Conservation (phyloP, 176 grass and related monocot species). For the Cenchrus fungigraminus region DNA sequence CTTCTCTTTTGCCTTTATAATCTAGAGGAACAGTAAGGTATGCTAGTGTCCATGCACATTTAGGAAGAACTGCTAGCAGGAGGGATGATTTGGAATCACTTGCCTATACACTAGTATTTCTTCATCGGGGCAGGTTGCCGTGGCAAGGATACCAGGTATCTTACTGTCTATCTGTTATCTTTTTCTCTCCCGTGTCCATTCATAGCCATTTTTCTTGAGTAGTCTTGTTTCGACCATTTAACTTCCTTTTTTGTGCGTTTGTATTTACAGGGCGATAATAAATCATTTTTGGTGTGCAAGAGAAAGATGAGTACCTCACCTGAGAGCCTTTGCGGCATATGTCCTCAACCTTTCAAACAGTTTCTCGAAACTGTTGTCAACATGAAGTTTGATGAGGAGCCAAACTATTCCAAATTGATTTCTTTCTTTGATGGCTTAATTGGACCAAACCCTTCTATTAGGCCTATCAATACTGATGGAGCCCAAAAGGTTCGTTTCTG, state of each 20-base stretch:
- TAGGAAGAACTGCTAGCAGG: constrained; percentile 91
- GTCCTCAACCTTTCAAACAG: constrained; percentile 75
- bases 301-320: constrained; percentile 87
- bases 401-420: constrained; percentile 86
- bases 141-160: constrained; percentile 93
- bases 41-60: constrained; percentile 88
- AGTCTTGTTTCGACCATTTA: constrained; percentile 7
- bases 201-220: neutral
- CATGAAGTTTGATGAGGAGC: constrained; percentile 95
- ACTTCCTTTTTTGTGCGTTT: constrained; percentile 3
- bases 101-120: constrained; percentile 89
- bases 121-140: constrained; percentile 83
- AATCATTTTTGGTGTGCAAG: constrained; percentile 96
- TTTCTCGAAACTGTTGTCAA: constrained; percentile 86
- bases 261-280: constrained; percentile 74
- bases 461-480: constrained; percentile 86
- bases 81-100: constrained; percentile 92
- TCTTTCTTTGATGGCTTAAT: constrained; percentile 87
- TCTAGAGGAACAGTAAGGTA: constrained; percentile 88
- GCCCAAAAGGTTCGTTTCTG: constrained; percentile 67
- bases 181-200: neutral
- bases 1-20: constrained; percentile 24
- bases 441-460: constrained; percentile 75
- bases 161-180: constrained; percentile 14
- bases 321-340: constrained; percentile 74